phyloP scores from a whole-genome alignment of 1,284 basidiomycete species.

The Schizophyllum commune region DNA sequence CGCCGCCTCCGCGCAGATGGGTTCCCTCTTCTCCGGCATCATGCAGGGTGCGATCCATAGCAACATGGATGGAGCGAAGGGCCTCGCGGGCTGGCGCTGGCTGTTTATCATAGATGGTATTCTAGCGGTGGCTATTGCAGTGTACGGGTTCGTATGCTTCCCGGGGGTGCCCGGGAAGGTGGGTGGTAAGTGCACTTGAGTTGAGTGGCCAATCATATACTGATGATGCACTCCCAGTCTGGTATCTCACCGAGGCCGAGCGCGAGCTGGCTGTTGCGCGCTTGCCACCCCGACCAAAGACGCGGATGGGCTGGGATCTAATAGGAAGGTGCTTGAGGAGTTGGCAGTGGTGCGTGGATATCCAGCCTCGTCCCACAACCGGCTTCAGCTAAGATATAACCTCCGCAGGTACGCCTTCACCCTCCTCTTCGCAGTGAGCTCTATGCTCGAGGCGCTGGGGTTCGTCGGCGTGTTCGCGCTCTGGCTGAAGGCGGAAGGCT shows the following conservation, averaged over 20 bases:
- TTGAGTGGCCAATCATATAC: constrained; percentile 24
- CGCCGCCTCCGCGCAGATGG: constrained; percentile 12
- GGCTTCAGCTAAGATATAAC: too few species aligned
- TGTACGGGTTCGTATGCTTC: constrained; percentile 68
- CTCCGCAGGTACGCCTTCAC: background rate
- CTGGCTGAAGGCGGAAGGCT: background rate
- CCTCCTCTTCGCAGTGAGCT: background rate
- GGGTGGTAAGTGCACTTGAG: constrained; percentile 52
- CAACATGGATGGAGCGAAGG: constrained; percentile 49
- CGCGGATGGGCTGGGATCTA: background rate
- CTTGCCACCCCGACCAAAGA: background rate
- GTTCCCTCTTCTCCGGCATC: constrained; percentile 54
- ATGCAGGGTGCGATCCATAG: constrained; percentile 43
- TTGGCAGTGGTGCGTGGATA: background rate
- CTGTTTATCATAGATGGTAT: constrained; percentile 70
- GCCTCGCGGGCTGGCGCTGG: constrained; percentile 68
- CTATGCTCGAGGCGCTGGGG: background rate
- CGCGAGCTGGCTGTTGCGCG: background rate
- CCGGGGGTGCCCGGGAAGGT: constrained; percentile 66
- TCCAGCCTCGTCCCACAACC: too few species aligned
- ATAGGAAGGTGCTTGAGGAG: background rate
- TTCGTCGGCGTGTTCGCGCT: background rate
- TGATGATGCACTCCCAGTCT: background rate
- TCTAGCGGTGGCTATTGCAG: constrained; percentile 64
- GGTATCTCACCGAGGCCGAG: background rate